phyloP scores from a whole-genome alignment of 2,329 filamentous ascomycete genomes.

The Fusarium stilboides region DNA sequence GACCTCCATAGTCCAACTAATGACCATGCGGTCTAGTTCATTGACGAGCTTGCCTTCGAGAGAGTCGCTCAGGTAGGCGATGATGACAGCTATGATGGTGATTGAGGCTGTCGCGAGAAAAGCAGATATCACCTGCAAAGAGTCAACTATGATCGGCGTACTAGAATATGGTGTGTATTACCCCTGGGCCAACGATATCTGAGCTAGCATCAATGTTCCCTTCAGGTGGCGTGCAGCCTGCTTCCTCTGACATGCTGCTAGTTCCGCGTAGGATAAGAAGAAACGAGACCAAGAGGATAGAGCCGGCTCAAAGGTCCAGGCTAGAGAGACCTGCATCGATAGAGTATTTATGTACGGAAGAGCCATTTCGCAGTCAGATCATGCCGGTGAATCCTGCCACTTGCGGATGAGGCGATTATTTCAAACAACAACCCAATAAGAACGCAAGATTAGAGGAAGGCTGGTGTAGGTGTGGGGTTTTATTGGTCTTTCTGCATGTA shows the following conservation, averaged over 20 bases:
- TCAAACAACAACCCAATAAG: no score
- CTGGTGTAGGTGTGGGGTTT: no score
- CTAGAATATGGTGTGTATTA: not conserved
- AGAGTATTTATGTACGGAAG: not conserved
- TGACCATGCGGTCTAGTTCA: not conserved
- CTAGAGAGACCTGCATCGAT: not conserved
- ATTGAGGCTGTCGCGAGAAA: slow-evolving; percentile 7
- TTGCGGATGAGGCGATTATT: no score
- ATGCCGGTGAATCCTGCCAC: no score
- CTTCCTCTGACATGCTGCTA: not conserved
- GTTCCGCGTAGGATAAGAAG: not conserved
- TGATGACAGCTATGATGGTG: not conserved
- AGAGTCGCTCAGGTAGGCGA: not conserved
- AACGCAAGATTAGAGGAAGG: no score
- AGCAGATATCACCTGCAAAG: not conserved
- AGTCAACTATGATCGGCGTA: not conserved
- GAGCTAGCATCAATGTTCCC: not conserved
- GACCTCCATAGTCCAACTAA: not conserved
- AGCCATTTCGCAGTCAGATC: not conserved
- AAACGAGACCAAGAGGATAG: not conserved
- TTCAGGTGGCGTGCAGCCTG: not conserved
- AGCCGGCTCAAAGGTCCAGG: not conserved
- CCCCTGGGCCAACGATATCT: not conserved
- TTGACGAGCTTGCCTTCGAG: not conserved
- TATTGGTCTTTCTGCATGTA: no score